phyloP scores from a whole-genome alignment of 2,329 filamentous ascomycete genomes.

The Arthroderma sp. region DNA sequence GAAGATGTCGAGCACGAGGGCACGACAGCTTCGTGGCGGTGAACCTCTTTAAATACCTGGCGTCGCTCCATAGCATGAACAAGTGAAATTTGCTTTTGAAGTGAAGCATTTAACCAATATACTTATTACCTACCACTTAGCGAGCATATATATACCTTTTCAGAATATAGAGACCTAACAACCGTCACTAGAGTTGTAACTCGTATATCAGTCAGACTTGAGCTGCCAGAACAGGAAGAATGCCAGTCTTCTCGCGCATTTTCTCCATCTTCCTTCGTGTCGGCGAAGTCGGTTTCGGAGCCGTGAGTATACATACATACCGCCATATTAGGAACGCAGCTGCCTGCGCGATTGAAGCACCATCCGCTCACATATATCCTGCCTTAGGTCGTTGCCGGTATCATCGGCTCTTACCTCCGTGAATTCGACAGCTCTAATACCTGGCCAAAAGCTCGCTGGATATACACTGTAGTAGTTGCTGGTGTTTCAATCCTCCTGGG shows the following conservation, averaged over 20 bases:
- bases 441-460: constrained; percentile 51
- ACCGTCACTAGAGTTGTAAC: no score
- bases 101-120: no score
- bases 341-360: not conserved
- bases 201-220: no score
- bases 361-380: not conserved
- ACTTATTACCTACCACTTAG: no score
- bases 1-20: no score
- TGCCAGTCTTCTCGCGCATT: constrained; percentile 41
- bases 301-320: constrained; percentile 35
- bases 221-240: constrained; percentile 14
- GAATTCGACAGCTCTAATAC: constrained; percentile 28
- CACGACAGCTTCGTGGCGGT: no score
- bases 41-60: no score
- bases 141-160: no score
- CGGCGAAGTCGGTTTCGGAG: constrained; percentile 55
- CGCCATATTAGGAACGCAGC: not conserved
- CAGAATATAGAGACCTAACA: no score
- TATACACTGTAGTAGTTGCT: constrained; percentile 62
- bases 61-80: no score
- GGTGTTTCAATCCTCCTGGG: constrained; percentile 55
- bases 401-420: constrained; percentile 55
- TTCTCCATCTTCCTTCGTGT: constrained; percentile 46
- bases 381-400: constrained; percentile 45
- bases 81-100: no score